Evolutionary conservation across 2,329 filamentous ascomycete species (phyloP).

Genomic region (Pseudogymnoascus sp.): DNA sequence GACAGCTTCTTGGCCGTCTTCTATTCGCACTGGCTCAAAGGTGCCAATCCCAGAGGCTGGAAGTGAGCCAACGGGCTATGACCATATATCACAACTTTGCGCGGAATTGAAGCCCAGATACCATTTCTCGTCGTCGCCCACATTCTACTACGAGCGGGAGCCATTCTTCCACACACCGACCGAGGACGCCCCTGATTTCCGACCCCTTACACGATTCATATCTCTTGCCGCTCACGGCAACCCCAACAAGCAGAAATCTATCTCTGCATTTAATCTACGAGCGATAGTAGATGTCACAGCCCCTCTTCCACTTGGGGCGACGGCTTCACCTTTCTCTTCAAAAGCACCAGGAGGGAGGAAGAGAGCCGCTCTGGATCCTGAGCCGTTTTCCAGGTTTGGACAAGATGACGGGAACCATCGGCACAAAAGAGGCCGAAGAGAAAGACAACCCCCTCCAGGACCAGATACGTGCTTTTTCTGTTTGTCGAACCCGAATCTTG

Average conservation of each 20-base stretch:
- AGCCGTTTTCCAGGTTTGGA: conserved; percentile 46
- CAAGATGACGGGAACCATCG: conserved; percentile 36
- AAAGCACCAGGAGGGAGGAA: conserved; percentile 47
- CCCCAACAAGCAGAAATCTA: conserved; percentile 64
- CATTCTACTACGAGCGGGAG: conserved; percentile 72
- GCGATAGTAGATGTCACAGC: conserved; percentile 49
- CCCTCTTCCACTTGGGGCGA: conserved; percentile 60
- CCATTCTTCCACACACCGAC: conserved; percentile 68
- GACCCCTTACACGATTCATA: conserved; percentile 75
- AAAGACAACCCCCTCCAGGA: conserved; percentile 50
- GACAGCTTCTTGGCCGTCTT: conserved; percentile 76
- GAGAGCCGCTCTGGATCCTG: conserved; percentile 33
- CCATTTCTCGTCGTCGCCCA: conserved; percentile 66
- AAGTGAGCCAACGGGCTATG: conserved; percentile 45
- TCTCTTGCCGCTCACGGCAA: conserved; percentile 77
- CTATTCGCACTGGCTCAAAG: conserved; percentile 61
- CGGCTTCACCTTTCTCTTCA: conserved; percentile 61
- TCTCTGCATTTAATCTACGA: conserved; percentile 71
- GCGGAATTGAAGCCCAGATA: conserved; percentile 79
- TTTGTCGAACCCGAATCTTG: conserved; percentile 74
- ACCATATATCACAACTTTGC: conserved; percentile 70
- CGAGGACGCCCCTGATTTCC: conserved; percentile 43
- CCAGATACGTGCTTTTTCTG: conserved; percentile 92
- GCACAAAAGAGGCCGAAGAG: conserved; percentile 38
- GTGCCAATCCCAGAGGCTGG: conserved; percentile 45